phyloP scores from a whole-genome alignment of 345 rosid genomes.

The Toxicodendron radicans region DNA sequence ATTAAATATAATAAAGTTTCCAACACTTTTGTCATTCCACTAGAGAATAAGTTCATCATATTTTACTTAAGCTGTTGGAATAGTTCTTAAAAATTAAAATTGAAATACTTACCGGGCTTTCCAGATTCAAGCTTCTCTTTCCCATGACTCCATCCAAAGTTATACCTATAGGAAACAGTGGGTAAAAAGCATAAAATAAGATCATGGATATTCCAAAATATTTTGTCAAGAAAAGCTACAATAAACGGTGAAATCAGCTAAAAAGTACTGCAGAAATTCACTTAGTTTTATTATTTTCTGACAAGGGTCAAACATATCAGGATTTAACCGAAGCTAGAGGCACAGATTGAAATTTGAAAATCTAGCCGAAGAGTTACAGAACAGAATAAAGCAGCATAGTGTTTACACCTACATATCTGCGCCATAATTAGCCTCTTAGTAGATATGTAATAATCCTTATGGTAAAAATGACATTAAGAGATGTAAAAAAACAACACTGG shows the following conservation, averaged over 20 bases:
- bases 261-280: not conserved
- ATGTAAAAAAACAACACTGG: not conserved
- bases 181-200: not conserved
- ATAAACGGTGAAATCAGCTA: not conserved
- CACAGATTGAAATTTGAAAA: not conserved
- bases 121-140: constrained; percentile 95
- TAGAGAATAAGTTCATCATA: too few relatives aligned
- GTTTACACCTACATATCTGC: not conserved
- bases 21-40: not conserved
- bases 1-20: not conserved
- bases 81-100: not conserved
- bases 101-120: constrained; percentile 54
- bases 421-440: not conserved
- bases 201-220: not conserved
- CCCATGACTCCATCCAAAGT: constrained; percentile 98
- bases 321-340: not conserved
- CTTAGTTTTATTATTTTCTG: not conserved
- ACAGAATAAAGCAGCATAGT: not conserved
- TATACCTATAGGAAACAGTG: constrained; percentile 51
- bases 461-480: not conserved
- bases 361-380: not conserved
- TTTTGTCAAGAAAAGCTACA: not conserved
- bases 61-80: not conserved
- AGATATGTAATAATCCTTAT: not conserved
- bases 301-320: not conserved